Conservation (phyloP, 176 grass and related monocot genomes). For the Cenchrus americanus region DNA sequence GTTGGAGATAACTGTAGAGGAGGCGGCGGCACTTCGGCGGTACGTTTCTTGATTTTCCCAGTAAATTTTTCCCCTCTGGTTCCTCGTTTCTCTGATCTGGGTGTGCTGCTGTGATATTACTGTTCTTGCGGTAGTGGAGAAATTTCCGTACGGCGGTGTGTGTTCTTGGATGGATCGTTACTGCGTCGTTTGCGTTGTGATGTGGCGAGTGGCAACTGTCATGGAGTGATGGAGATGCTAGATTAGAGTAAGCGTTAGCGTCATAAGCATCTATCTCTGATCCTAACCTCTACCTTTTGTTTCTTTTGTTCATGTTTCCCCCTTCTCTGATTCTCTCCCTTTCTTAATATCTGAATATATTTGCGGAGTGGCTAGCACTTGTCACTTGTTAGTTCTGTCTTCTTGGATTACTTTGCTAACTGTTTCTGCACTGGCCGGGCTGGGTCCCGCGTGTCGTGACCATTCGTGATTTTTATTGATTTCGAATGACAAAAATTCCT, state of each 20-base stretch:
- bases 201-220: not conserved
- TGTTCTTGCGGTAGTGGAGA: not conserved
- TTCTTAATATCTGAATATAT: not conserved
- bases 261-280: not conserved
- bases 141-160: not conserved
- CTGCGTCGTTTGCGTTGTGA: slow-evolving; percentile 14
- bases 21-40: not conserved
- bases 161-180: slow-evolving; percentile 15
- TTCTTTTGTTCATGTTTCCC: not conserved
- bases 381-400: not conserved
- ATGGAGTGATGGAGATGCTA: slow-evolving; percentile 3
- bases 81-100: not conserved
- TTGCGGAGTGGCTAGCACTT: slow-evolving; percentile 10
- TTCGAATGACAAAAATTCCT: not conserved
- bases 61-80: not conserved
- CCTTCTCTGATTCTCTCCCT: not conserved
- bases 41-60: slow-evolving; percentile 34
- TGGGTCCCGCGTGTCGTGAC: not conserved
- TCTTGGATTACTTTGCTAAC: not conserved
- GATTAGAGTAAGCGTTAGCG: not conserved
- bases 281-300: not conserved
- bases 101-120: not conserved
- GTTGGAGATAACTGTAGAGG: not conserved
- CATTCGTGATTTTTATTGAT: not conserved
- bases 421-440: not conserved